Percentiles rank a stretch among this genome's conserved stretches.
Conservation (phyloP, 1,139 yeast genomes). For the Arxiozyma telluris region DNA sequence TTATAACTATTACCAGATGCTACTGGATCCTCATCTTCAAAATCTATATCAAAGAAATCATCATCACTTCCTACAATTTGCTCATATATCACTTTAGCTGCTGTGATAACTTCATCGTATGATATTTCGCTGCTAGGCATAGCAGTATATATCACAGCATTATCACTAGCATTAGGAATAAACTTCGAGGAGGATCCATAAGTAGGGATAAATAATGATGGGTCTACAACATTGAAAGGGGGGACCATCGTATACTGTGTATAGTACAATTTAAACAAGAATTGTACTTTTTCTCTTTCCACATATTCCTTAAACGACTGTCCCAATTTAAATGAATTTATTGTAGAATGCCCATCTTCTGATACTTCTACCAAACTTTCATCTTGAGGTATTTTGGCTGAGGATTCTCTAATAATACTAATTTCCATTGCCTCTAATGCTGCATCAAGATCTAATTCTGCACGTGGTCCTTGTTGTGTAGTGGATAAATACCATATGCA, state of each 20-base stretch:
- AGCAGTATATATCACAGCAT: constrained; percentile 52
- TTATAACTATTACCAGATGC: not conserved
- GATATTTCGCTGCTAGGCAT: constrained; percentile 80
- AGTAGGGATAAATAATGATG: constrained; percentile 28
- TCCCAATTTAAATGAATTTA: constrained; percentile 79
- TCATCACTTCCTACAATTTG: constrained; percentile 85
- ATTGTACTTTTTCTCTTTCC: constrained; percentile 70
- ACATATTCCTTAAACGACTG: constrained; percentile 75
- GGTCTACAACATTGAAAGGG: constrained; percentile 39
- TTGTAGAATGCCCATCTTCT: constrained; percentile 55
- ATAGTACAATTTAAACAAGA: constrained; percentile 68
- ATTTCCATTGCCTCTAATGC: constrained; percentile 75
- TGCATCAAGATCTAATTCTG: constrained; percentile 67
- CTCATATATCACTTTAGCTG: constrained; percentile 66
- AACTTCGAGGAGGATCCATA: constrained; percentile 8
- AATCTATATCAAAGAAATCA: constrained; percentile 91
- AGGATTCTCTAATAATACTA: constrained; percentile 70
- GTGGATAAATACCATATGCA: constrained; percentile 87
- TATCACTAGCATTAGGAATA: constrained; percentile 31
- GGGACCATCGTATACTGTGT: constrained; percentile 61
- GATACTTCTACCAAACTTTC: constrained; percentile 50
- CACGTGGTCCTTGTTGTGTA: constrained; percentile 59
- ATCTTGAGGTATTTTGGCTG: constrained; percentile 44
- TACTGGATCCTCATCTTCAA: constrained; percentile 76
- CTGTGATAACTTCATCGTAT: constrained; percentile 81